Percentiles rank a stretch among this genome's conserved stretches.
Conservation (phyloP, 768 basidiomycete genomes). For the Tremella yokohamensis region DNA sequence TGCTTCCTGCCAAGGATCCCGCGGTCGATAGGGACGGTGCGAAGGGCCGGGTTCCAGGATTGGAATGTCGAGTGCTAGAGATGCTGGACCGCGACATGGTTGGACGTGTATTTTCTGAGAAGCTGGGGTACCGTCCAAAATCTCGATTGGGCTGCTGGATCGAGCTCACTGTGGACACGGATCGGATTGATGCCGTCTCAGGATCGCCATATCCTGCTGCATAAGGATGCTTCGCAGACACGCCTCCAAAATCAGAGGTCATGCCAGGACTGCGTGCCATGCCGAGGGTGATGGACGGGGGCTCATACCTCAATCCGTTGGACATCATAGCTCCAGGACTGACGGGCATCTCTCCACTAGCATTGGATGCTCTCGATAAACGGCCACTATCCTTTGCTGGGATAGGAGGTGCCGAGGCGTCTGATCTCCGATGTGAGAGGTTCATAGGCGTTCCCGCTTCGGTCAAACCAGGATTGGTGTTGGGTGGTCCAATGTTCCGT, state of each 20-base stretch:
- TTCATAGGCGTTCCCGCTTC: conserved; percentile 53
- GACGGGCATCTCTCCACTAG: neutral
- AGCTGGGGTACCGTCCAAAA: conserved; percentile 24
- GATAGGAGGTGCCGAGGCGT: conserved; percentile 50
- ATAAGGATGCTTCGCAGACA: conserved; percentile 7
- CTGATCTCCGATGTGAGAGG: conserved; percentile 56
- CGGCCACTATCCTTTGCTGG: conserved; percentile 50
- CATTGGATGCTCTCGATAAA: neutral
- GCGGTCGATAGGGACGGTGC: neutral
- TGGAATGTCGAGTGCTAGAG: conserved; percentile 11
- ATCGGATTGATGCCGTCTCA: conserved; percentile 22
- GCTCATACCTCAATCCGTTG: conserved; percentile 14
- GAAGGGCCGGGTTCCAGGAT: neutral
- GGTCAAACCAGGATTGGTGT: conserved; percentile 25
- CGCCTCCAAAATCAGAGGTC: conserved; percentile 12
- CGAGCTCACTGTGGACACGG: conserved; percentile 13
- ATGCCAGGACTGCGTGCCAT: conserved; percentile 8
- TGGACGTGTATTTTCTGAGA: conserved; percentile 7
- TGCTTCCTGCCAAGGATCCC: neutral
- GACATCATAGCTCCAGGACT: conserved; percentile 50
- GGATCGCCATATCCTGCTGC: conserved; percentile 9
- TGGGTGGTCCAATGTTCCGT: conserved; percentile 24
- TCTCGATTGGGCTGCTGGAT: conserved; percentile 14
- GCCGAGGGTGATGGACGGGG: conserved; percentile 16
- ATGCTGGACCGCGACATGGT: conserved; percentile 2